Base-by-base conservation (phyloP, 2,329 filamentous ascomycete genomes). In the Hypoxylon sp. region DNA sequence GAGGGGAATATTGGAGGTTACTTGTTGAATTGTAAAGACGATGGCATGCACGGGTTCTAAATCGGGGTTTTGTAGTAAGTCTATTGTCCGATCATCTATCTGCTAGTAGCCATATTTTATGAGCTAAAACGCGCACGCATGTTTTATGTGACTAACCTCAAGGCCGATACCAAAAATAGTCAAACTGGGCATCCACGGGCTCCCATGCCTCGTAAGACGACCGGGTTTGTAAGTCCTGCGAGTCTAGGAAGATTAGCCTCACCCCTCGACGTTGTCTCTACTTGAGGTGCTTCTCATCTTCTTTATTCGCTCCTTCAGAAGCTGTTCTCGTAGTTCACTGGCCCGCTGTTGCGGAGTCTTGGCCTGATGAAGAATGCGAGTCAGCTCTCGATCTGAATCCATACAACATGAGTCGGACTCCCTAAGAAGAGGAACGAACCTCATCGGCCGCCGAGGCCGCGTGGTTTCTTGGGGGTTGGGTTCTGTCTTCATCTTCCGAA, bases 241-340 rank as follows among this genome's bases (percentile, higher is more conserved):
- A 77, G 77, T 81, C 81, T 78, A 78, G 76, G 72, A 76, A 76
- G 74, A 83, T 85, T 85, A 86, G 84, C 83, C 77, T 84, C 76
- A 80, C 78, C 75, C 77, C 69, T 79, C 79, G 76, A 77, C 76
- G 73, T 75, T 69, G 62, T 79, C 79, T 73, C 78, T 81, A 78
- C 80, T 84, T 74, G 82, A 84, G 79, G 80, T 77, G 77, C 74
- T 83, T 82, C 84, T 85, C 84, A 85, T 86, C 82, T 86, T 84
- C 79, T 85, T 85, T 72, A 87, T 85, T 77, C 81, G 83, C 72
- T 86, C 84, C 77, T 82, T 83, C n/a, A 87, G 77, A 74, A 86
- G 80, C 74, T 81, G 83, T 76, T 87, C 85, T 68, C 82, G 81
- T 66, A 83, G 77, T 73, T 85, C 80, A 71, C 80, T 85, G 65